Conservation (phyloP, 75 land plant genomes). For the Pinus tabuliformis region DNA sequence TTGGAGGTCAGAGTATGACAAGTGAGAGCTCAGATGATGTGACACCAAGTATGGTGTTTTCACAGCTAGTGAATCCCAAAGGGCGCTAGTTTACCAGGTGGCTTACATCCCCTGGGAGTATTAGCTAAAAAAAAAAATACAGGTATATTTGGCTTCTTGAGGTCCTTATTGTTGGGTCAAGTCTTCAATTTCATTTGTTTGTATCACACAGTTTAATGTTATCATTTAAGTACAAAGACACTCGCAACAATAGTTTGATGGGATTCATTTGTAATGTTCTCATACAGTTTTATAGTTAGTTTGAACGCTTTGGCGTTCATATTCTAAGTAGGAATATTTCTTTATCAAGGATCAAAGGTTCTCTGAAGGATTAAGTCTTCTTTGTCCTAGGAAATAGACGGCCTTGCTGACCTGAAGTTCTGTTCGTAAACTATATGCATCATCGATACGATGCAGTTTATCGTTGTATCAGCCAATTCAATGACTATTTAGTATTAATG, state of each 20-base stretch:
- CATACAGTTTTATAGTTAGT: not conserved
- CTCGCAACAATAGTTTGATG: not conserved
- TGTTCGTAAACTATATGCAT: not conserved
- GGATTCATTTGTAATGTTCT: not conserved
- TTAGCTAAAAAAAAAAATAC: not conserved
- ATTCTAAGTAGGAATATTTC: no score
- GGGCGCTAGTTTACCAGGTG: not conserved
- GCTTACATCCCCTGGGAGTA: not conserved
- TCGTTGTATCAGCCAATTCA: no score
- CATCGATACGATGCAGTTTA: not conserved
- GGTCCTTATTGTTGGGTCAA: not conserved
- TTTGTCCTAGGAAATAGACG: not conserved
- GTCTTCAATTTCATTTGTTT: not conserved
- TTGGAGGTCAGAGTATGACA: not conserved
- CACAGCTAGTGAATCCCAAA: conserved; percentile 1
- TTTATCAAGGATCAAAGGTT: no score
- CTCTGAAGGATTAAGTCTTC: not conserved
- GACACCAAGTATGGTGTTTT: not conserved
- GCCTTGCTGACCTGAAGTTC: not conserved
- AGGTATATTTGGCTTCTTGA: not conserved
- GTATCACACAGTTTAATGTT: not conserved
- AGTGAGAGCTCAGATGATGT: not conserved
- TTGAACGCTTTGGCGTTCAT: not conserved
- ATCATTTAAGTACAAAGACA: not conserved
- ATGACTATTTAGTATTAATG: no score